Evolutionary conservation across 306 rosid genomes (phyloP), one percentile per base, ranked within the genome.

Genomic region (Gillenia trifoliata): DNA sequence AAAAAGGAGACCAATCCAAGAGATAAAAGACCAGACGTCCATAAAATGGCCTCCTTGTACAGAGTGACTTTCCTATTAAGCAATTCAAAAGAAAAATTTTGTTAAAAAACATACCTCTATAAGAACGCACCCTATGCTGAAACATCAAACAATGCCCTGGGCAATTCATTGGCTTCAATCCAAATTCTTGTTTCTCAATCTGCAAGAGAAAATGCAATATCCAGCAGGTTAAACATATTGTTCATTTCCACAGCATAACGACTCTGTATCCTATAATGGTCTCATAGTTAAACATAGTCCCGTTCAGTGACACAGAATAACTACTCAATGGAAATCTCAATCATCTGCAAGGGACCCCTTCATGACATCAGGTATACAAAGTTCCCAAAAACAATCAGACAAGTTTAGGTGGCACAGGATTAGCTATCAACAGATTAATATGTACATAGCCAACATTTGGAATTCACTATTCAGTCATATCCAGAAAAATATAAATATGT

Each of bases 71-170:
- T 64, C 68, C 4, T 34, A 64, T 64, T 29, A 4, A 47, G 38
- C 25, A 68, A 68, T 20, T 26, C 11, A 9, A 36, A 7, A n/a
- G 7, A 10, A 28, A 33, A 36, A 8, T 2, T 72, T 19, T 47
- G 31, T 49, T 23, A 49, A 43, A 34, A 25, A 23, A 2, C 22
- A 62, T 12, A 89, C 96, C 98, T 84, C 97, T 88, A 78, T 94
- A 94, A 23, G 97, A 94, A 52, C 96, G 96, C 79, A 91, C 97
- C 84, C 96, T 86, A 71, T 94, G 98, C 75, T 94, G 91, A 80
- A 90, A 94, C 91, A 91, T 88, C 81, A 94, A 81, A 84, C 98
- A 94, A 79, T 94, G 98, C n/a, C 98, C 98, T 0, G 97, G 98
- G 87, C 98, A 94, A 83, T 94, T 94, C 98, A 91, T 94, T 36